Evolutionary conservation across 352 stramenopile species (phyloP), one percentile per base, ranked within the genome.

Genomic region (Globisporangium acanthophoron): DNA sequence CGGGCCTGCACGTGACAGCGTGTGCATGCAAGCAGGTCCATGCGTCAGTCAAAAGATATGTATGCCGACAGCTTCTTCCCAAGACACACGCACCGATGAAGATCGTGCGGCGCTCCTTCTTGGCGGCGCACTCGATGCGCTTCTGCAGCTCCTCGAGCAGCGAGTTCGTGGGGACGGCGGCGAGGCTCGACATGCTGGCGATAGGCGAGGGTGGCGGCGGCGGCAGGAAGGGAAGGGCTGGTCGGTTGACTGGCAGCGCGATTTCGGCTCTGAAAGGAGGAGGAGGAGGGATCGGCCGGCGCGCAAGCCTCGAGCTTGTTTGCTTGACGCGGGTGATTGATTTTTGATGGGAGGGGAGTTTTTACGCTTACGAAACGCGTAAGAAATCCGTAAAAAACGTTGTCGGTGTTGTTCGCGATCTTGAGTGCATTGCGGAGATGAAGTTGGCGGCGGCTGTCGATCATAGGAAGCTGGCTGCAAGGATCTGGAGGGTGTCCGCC

Each of bases 41-140:
- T 8, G 31, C 11, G 27, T 74, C 47, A 67, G 49, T 50, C 15
- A 52, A 49, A 52, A 47, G 59, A 53, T 56, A 39, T 24, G 18
- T 31, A 24, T 24, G 20, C 24, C 33, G 0, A 3, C 21, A 48
- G 9, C 27, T 24, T 24, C 21, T 24, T 24, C 27, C 11, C 35
- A 2, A 24, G 4, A 35, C 21, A 24, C 21, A 70, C 76, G 67
- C 69, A 94, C 92, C 92, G 65, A 98, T 96, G 64, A 98, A 96
- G 65, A 98, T 97, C 37, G 90, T 97, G 62, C 90, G 86, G 64
- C 91, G 94, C 74, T 97, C 90, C 76, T 96, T 95, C 77, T 97
- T 98, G 64, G 74, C 70, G 47, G 80, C 75, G 70, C 93, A 98
- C 45, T 96, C 82, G 40, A 97, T 85, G 65, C 91, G 85, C 71